Evolutionary conservation across 129 eudicot genomes (phyloP).

Genomic region (Helianthus annuus): DNA sequence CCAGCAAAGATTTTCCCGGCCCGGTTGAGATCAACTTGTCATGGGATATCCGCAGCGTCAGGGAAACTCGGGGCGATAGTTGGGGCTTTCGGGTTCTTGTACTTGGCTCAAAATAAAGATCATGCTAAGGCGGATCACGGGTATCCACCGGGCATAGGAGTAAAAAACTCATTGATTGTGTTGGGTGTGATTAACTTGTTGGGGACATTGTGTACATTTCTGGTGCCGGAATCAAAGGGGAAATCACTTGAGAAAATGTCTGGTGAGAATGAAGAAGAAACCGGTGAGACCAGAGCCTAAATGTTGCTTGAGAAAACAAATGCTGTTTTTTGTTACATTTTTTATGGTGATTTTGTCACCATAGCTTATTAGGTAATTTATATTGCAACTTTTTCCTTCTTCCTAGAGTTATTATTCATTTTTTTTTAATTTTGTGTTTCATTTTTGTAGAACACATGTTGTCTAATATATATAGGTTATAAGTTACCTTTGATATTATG

Average conservation of each 20-base stretch:
- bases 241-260: slow-evolving; percentile 60
- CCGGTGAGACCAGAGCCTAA: slow-evolving; percentile 27
- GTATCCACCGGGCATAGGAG: slow-evolving; percentile 62
- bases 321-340: background rate
- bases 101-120: slow-evolving; percentile 53
- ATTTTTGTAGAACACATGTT: background rate
- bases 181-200: slow-evolving; percentile 41
- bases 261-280: slow-evolving; percentile 39
- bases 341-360: background rate
- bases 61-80: slow-evolving; percentile 60
- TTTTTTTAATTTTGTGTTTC: background rate
- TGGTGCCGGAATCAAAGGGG: slow-evolving; percentile 62
- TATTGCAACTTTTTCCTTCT: background rate
- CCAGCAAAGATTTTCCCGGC: slow-evolving; percentile 70
- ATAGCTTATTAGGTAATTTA: background rate
- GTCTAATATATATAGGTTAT: background rate
- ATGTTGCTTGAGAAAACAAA: background rate
- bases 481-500: too few relatives aligned
- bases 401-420: too few relatives aligned
- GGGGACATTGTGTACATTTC: slow-evolving; percentile 48
- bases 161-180: slow-evolving; percentile 50
- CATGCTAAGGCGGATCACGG: slow-evolving; percentile 48
- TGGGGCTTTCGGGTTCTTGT: slow-evolving; percentile 64
- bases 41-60: slow-evolving; percentile 61
- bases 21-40: slow-evolving; percentile 56